These are phyloP conservation scores for Apostasia ramifera DNA, from an alignment of 106 monocot species.

Conservation along the genomic window DNA sequence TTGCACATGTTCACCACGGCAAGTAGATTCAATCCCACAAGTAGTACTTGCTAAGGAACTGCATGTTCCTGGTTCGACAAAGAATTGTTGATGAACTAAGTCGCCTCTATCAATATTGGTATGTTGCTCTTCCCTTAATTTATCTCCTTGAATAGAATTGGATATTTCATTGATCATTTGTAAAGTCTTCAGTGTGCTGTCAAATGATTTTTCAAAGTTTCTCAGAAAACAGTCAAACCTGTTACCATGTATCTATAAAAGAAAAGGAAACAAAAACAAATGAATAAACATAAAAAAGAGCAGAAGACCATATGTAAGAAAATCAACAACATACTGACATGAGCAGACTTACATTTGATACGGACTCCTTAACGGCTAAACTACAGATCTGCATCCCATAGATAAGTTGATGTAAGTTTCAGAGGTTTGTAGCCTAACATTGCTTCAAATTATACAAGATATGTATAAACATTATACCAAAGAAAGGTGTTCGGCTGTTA, in stretches of 20 bases:
- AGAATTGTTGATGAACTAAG: background rate
- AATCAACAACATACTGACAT: too few relatives aligned
- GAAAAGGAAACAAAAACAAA: slow-evolving; percentile 7
- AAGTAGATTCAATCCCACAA: slow-evolving; percentile 1
- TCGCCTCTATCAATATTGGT: background rate
- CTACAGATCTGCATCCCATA: slow-evolving; percentile 64
- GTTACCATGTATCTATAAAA: slow-evolving; percentile 62
- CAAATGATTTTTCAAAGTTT: slow-evolving; percentile 87
- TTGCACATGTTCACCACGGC: slow-evolving; percentile 10
- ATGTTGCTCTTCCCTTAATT: background rate
- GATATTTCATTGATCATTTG: slow-evolving; percentile 30
- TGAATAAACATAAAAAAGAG: slow-evolving; percentile 1
- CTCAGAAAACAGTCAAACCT: slow-evolving; percentile 59
- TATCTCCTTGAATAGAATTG: slow-evolving; percentile 3
- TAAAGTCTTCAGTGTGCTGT: slow-evolving; percentile 75
- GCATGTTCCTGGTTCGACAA: slow-evolving; percentile 22
- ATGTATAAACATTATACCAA: slow-evolving; percentile 23
- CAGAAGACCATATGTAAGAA: background rate
- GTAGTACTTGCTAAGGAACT: slow-evolving; percentile 4
- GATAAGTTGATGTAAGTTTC: background rate
- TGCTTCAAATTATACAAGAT: background rate
- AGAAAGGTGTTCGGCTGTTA: slow-evolving; percentile 44
- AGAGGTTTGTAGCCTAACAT: background rate
- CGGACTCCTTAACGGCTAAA: slow-evolving; percentile 70
- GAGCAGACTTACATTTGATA: slow-evolving; percentile 55